A percentile compares a stretch with the other conserved stretches of the same genome.
Evolutionary conservation across 164 flowering plant genomes (phyloP).

Genomic region (Liquidambar formosana): DNA sequence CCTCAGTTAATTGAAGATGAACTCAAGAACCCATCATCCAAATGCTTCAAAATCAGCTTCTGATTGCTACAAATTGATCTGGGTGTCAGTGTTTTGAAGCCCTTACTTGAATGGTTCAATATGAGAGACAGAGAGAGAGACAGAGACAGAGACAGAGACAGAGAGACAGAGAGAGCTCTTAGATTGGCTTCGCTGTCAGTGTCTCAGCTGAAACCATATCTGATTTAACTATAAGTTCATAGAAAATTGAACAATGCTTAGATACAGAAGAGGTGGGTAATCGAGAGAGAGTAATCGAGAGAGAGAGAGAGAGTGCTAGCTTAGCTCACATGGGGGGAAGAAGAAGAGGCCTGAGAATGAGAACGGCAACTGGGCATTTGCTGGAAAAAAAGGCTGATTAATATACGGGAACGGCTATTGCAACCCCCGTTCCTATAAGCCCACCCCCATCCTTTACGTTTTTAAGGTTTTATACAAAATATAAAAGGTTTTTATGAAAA

Average conservation of each 20-base stretch:
- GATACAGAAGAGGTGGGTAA: neutral
- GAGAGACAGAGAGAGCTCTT: neutral
- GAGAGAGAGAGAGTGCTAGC: slow-evolving; percentile 6
- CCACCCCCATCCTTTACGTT: too few species aligned
- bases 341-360: slow-evolving; percentile 3
- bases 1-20: neutral
- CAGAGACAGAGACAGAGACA: neutral
- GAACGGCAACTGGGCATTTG: slow-evolving; percentile 17
- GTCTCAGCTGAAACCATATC: neutral
- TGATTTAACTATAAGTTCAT: neutral
- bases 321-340: slow-evolving; percentile 9
- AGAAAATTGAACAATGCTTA: neutral
- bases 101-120: too few species aligned
- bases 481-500: too few species aligned
- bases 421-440: too few species aligned
- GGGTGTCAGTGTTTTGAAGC: neutral
- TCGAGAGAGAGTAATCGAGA: slow-evolving; percentile 12
- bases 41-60: slow-evolving; percentile 3
- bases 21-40: neutral
- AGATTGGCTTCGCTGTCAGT: slow-evolving; percentile 18
- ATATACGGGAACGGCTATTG: too few species aligned
- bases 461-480: too few species aligned
- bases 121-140: neutral
- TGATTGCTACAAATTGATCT: neutral
- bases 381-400: slow-evolving; percentile 19